Conservation (phyloP, 1,284 basidiomycete genomes). For the Apiotrichum mycotoxinovorans region DNA sequence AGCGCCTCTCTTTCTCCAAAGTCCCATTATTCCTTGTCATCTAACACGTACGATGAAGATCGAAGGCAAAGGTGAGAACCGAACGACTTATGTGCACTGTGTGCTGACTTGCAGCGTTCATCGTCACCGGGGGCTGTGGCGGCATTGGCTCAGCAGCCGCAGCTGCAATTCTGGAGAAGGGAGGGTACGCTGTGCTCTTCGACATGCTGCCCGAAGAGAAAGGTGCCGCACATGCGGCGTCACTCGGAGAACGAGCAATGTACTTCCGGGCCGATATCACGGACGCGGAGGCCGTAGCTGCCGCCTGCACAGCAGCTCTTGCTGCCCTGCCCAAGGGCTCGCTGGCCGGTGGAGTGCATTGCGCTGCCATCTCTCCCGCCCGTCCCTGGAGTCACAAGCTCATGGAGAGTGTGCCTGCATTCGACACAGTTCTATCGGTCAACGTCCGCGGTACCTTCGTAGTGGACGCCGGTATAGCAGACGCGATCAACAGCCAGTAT, state of each 20-base stretch:
- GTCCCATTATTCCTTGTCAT: not conserved
- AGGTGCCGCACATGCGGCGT: constrained; percentile 17
- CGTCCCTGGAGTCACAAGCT: constrained; percentile 20
- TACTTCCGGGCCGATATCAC: no score
- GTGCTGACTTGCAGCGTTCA: constrained; percentile 17
- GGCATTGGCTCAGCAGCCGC: constrained; percentile 25
- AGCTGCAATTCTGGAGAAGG: constrained; percentile 18
- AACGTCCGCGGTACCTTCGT: constrained; percentile 34
- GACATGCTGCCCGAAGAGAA: constrained; percentile 22
- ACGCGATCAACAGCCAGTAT: constrained; percentile 38
- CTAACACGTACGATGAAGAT: constrained; percentile 10
- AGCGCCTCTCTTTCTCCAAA: no score
- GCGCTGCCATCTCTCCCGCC: constrained; percentile 26
- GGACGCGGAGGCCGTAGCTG: constrained; percentile 5
- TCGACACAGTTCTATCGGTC: constrained; percentile 26
- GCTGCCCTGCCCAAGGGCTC: constrained; percentile 25
- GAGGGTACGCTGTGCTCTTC: constrained; percentile 22
- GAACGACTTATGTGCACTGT: no score
- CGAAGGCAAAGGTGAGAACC: constrained; percentile 10
- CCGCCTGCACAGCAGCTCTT: constrained; percentile 11
- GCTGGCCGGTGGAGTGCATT: constrained; percentile 32
- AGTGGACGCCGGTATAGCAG: constrained; percentile 28
- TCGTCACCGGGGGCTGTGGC: constrained; percentile 30
- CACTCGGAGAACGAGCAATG: no score
- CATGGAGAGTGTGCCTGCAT: constrained; percentile 13